Percentiles rank a stretch among this genome's conserved stretches.
phyloP scores from a whole-genome alignment of 139 green algal genomes.

The Volvox africanus region DNA sequence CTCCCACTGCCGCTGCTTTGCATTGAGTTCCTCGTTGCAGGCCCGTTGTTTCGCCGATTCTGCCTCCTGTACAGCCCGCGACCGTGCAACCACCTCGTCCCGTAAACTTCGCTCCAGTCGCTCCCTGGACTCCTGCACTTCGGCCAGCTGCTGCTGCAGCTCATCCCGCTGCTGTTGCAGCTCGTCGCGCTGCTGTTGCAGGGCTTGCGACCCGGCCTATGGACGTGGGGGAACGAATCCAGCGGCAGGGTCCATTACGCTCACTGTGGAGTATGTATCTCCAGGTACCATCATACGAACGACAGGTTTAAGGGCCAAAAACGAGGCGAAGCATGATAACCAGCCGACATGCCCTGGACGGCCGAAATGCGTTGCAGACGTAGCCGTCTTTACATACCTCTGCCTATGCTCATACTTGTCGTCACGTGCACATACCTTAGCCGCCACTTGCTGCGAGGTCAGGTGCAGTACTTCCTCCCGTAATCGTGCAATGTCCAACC shows the following conservation, averaged over 20 bases:
- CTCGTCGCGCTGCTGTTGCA: slow-evolving; percentile 41
- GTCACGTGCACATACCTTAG: slow-evolving; percentile 3
- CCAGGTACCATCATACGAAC: too few species aligned
- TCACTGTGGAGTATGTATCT: too few species aligned
- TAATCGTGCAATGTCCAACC: slow-evolving; percentile 14
- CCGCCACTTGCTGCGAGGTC: slow-evolving; percentile 15
- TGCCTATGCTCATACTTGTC: too few species aligned
- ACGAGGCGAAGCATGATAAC: too few species aligned
- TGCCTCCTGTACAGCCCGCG: slow-evolving; percentile 3
- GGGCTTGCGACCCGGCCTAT: neutral
- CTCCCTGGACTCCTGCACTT: neutral
- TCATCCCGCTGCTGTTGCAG: slow-evolving; percentile 40
- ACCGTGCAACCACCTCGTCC: neutral
- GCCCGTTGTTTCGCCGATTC: neutral
- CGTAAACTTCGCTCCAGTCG: slow-evolving; percentile 30
- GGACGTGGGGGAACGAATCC: neutral
- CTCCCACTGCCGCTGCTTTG: neutral
- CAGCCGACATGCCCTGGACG: too few species aligned
- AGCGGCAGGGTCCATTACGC: too few species aligned
- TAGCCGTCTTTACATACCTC: too few species aligned
- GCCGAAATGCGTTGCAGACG: too few species aligned
- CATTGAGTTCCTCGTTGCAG: neutral
- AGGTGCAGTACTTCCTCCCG: slow-evolving; percentile 47
- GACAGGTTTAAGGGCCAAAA: too few species aligned
- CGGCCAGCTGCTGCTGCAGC: slow-evolving; percentile 23